Percentiles rank a stretch among this genome's conserved stretches.
These are phyloP conservation scores for Carex arenaria DNA, from an alignment of 202 grass and related monocot species.

Conservation along the genomic window DNA sequence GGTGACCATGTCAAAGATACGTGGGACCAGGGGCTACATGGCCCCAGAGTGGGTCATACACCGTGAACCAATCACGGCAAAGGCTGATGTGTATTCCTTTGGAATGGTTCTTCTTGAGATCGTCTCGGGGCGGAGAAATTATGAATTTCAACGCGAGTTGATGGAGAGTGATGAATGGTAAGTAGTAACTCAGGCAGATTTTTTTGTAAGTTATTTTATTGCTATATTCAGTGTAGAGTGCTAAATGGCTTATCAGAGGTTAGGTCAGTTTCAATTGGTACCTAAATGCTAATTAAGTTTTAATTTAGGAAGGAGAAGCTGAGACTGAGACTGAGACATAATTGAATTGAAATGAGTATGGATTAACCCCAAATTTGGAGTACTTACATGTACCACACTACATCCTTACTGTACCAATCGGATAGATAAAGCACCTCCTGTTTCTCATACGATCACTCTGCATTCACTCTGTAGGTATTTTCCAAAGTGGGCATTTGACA, in stretches of 20 bases:
- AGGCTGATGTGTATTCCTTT: conserved; percentile 86
- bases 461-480: conserved; percentile 30
- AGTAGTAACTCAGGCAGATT: neutral
- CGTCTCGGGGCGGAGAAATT: conserved; percentile 65
- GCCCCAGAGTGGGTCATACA: conserved; percentile 85
- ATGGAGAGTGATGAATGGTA: conserved; percentile 74
- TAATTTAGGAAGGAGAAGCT: neutral
- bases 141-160: conserved; percentile 48
- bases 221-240: neutral
- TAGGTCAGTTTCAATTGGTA: neutral
- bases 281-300: neutral
- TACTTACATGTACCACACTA: neutral
- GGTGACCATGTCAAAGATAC: conserved; percentile 65
- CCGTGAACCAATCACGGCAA: conserved; percentile 79
- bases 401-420: neutral
- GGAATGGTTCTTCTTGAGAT: conserved; percentile 90
- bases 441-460: neutral
- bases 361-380: neutral
- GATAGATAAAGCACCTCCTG: neutral
- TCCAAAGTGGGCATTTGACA: conserved; percentile 82
- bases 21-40: conserved; percentile 69
- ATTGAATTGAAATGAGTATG: neutral
- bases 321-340: neutral
- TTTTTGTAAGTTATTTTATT: neutral
- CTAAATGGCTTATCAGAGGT: neutral